A percentile compares a stretch with the other conserved stretches of the same genome.
phyloP scores from a whole-genome alignment of 345 rosid species.

The Litchi chinensis region DNA sequence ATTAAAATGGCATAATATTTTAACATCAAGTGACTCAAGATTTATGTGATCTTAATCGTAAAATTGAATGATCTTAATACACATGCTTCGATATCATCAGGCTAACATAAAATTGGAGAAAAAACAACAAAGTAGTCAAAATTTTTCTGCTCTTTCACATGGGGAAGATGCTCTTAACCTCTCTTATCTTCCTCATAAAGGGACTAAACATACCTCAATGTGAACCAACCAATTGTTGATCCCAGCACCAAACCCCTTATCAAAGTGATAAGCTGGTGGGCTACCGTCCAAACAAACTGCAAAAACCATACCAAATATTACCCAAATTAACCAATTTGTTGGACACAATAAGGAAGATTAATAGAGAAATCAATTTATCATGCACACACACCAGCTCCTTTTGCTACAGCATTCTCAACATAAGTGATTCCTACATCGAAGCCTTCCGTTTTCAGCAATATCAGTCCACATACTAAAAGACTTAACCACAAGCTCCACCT shows the following conservation, averaged over 20 bases:
- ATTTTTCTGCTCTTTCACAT: neutral
- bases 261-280: constrained; percentile 88
- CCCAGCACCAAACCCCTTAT: constrained; percentile 81
- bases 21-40: neutral
- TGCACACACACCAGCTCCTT: constrained; percentile 73
- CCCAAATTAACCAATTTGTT: neutral
- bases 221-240: constrained; percentile 79
- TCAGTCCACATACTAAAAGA: constrained; percentile 40
- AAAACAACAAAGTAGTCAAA: neutral
- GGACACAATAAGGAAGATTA: neutral
- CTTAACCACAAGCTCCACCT: constrained; percentile 50
- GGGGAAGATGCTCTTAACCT: neutral
- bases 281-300: constrained; percentile 98
- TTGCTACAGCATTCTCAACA: constrained; percentile 63
- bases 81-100: neutral
- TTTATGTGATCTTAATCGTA: neutral
- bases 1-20: neutral
- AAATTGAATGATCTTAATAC: neutral
- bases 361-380: neutral
- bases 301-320: constrained; percentile 1
- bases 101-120: neutral
- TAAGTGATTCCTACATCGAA: constrained; percentile 55
- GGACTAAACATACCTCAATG: constrained; percentile 66
- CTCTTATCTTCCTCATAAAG: neutral
- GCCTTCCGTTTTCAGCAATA: constrained; percentile 49